Percentiles rank a stretch among this genome's conserved stretches.
Conservation (phyloP, 2,329 filamentous ascomycete genomes). For the Talaromyces marneffei region DNA sequence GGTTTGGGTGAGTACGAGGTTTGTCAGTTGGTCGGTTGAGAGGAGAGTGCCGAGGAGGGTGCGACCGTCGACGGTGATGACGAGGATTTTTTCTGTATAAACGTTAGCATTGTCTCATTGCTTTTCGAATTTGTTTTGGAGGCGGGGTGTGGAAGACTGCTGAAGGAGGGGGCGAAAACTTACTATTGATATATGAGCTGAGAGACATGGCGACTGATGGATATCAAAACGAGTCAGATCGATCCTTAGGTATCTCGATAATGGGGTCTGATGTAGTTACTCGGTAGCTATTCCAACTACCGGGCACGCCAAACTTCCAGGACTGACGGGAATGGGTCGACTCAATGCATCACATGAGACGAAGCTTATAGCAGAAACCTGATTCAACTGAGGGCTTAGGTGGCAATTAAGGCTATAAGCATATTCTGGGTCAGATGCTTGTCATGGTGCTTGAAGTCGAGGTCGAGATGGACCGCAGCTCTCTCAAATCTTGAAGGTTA, state of each 20-base stretch:
- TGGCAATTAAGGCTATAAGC: not conserved
- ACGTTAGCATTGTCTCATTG: conserved; percentile 33
- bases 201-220: conserved; percentile 44
- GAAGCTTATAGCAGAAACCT: not conserved
- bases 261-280: not conserved
- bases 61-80: conserved; percentile 87
- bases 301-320: conserved; percentile 3
- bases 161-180: conserved; percentile 18
- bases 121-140: not conserved
- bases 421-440: not conserved
- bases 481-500: not conserved
- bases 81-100: conserved; percentile 69
- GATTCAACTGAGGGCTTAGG: not conserved
- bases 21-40: conserved; percentile 85
- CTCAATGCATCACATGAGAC: conserved; percentile 9
- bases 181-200: conserved; percentile 50
- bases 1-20: conserved; percentile 77
- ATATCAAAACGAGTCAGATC: not conserved
- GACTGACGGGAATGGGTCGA: not conserved
- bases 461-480: not conserved
- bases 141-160: not conserved
- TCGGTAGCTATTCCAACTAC: not conserved
- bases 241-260: not conserved
- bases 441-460: not conserved
- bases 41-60: conserved; percentile 77